Conservation (phyloP, 2,329 filamentous ascomycete species). For the Penicillium sp. region DNA sequence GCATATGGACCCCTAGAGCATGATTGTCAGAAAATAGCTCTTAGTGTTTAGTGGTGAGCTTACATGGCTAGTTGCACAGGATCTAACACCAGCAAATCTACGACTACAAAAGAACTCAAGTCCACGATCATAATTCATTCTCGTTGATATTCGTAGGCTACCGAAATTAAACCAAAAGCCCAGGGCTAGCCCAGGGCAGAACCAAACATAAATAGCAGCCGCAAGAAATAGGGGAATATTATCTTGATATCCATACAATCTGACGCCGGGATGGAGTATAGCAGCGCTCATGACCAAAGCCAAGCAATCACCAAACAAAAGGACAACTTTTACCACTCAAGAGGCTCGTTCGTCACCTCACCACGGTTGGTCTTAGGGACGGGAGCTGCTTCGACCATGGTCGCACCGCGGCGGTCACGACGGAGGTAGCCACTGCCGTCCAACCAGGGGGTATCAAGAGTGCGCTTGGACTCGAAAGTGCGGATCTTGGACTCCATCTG, state of each 20-base stretch:
- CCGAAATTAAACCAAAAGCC: slow-evolving; percentile 11
- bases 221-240: slow-evolving; percentile 24
- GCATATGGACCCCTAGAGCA: too few species aligned
- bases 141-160: slow-evolving; percentile 25
- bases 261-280: slow-evolving; percentile 9
- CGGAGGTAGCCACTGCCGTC: slow-evolving; percentile 82
- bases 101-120: background rate
- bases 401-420: slow-evolving; percentile 55
- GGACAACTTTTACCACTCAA: slow-evolving; percentile 72
- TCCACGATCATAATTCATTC: slow-evolving; percentile 26
- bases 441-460: slow-evolving; percentile 81
- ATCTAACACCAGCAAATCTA: background rate
- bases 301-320: slow-evolving; percentile 11
- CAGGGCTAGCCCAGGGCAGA: slow-evolving; percentile 14
- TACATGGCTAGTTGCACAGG: too few species aligned
- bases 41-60: too few species aligned
- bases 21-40: too few species aligned
- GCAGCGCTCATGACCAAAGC: slow-evolving; percentile 11
- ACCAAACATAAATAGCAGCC: slow-evolving; percentile 9
- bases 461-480: slow-evolving; percentile 77
- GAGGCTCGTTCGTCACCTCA: slow-evolving; percentile 77
- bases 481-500: slow-evolving; percentile 87
- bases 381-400: slow-evolving; percentile 65
- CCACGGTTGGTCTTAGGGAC: slow-evolving; percentile 89
- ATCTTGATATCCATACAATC: slow-evolving; percentile 15